Evolutionary conservation across 106 monocot genomes (phyloP).

Genomic region (Phalaenopsis aphrodite): DNA sequence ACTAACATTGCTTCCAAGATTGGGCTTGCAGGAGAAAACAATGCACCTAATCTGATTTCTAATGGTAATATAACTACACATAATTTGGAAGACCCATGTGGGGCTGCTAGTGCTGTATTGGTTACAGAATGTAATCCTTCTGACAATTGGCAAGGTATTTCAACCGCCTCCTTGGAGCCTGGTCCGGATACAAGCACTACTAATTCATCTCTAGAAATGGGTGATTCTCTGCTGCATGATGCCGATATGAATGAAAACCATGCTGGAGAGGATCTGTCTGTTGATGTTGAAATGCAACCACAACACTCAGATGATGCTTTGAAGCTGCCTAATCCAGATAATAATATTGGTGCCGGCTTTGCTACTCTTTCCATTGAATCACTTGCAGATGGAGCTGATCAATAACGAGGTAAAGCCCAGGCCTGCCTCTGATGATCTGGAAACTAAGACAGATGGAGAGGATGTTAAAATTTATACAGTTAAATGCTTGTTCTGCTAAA

Average conservation of each 20-base stretch:
- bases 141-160: neutral
- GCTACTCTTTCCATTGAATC: neutral
- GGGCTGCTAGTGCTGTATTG: neutral
- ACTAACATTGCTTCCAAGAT: neutral
- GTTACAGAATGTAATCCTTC: no score
- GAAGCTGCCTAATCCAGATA: neutral
- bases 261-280: neutral
- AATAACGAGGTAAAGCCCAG: no score
- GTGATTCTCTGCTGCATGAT: neutral
- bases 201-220: neutral
- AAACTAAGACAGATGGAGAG: slow-evolving; percentile 4
- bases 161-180: neutral
- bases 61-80: neutral
- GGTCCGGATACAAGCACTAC: neutral
- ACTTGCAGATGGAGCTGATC: neutral
- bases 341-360: neutral
- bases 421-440: neutral
- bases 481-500: slow-evolving; percentile 1
- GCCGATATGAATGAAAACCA: neutral
- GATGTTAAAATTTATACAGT: neutral
- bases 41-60: neutral
- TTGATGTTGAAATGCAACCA: neutral
- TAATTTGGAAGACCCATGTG: neutral
- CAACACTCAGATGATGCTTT: neutral
- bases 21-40: neutral